Conservation (phyloP, 139 green algal species). For the Auxenochlorella pyrenoidosa region DNA sequence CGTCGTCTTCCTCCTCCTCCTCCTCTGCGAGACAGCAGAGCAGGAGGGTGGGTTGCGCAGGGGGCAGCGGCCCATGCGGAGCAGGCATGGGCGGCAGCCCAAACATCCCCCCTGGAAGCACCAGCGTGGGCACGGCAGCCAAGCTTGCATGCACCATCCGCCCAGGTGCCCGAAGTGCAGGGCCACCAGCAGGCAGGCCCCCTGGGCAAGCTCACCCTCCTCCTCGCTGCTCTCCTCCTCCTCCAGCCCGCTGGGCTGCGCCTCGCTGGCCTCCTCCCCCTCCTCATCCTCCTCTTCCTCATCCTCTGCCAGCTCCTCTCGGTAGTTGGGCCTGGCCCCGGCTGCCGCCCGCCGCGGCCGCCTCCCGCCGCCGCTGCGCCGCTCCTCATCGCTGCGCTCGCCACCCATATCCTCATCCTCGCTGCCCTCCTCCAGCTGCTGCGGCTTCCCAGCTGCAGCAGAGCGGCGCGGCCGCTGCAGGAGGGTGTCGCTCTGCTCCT, state of each 20-base stretch:
- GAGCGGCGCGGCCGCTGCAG: background rate
- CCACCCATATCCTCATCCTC: background rate
- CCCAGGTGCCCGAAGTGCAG: background rate
- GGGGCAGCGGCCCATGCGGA: background rate
- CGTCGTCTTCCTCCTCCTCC: background rate
- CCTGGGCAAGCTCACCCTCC: background rate
- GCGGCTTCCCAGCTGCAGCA: background rate
- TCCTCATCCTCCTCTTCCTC: constrained; percentile 23
- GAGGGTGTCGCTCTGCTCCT: background rate
- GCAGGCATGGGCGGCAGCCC: background rate
- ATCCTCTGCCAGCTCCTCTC: background rate
- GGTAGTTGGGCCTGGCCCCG: background rate
- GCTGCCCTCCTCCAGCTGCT: background rate
- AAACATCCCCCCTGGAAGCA: background rate
- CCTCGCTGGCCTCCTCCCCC: constrained; percentile 6
- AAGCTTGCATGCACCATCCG: background rate
- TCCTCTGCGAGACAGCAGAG: background rate
- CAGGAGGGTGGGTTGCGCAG: background rate
- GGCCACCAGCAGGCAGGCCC: background rate
- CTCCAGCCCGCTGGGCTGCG: background rate
- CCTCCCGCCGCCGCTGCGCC: background rate
- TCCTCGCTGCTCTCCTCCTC: constrained; percentile 1
- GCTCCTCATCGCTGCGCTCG: background rate
- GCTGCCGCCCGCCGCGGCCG: background rate
- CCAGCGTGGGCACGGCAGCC: background rate